Base-by-base conservation (phyloP, 1,139 yeast species). In the Pichia sp. region DNA sequence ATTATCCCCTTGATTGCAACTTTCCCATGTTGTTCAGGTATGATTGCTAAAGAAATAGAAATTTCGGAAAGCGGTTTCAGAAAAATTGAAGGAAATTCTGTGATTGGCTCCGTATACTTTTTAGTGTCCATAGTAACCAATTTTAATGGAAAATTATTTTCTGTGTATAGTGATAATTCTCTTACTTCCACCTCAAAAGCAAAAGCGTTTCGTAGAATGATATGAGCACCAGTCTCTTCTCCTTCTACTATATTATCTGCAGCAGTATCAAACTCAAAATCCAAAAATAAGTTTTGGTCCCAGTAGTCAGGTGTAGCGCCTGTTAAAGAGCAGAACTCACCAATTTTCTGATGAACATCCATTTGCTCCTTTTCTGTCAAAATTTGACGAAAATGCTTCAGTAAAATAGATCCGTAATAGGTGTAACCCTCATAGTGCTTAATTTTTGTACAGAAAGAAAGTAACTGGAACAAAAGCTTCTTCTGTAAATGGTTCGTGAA, bases 131-230 rank as follows among this genome's bases (percentile, higher is more conserved):
- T 13, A 1, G 52, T 31, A 10, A 19, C 10, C 5, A 51, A 7
- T 8, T 52, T 52, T 8, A 58, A 13, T 19, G 56, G 50, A 49
- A 69, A 67, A 4, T 54, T 61, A 15, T 69, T 66, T 8, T 60
- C 16, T 68, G 79, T 68, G 0, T 72, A 73, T 2, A 85, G 70
- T 45, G 71, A 68, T 2, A 89, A 67, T 49, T 81, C 82, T 38
- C 74, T 73, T 4, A 93, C 72, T 47, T 82, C 85, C 10, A 92
- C 70, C 50, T 85, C 90, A 68, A 89, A 90, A 10, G 82, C 80
- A 70, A 83, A 90, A 2, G 97, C 96, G 65, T 93, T 93, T 64
- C 87, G 93, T 8, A 93, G 64, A 2, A 76, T 73, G 1, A 89
- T 72, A 19, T 74, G 69, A 34, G 86, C 70, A 59, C 79, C 82